Evolutionary conservation across 2,329 filamentous ascomycete genomes (phyloP).

Genomic region (Fusarium pseudograminearum): DNA sequence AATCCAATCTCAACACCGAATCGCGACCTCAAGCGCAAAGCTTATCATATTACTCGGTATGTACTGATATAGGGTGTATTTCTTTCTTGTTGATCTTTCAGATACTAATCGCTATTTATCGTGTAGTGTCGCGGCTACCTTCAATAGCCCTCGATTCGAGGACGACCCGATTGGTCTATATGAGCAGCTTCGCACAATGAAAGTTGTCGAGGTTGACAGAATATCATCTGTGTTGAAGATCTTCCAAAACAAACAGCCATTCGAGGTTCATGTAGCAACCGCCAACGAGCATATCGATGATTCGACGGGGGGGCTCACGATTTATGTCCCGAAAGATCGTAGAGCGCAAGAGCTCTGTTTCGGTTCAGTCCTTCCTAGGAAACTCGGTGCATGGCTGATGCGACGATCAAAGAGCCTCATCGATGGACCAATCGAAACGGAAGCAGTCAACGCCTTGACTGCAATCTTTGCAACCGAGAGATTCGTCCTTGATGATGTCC

Average conservation of each 20-base stretch:
- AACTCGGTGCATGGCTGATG: conserved; percentile 33
- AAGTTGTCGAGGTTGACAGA: conserved; percentile 20
- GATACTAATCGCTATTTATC: background rate
- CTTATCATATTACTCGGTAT: conserved; percentile 32
- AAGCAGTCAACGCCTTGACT: too few relatives aligned
- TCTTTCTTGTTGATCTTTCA: background rate
- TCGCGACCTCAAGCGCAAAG: conserved; percentile 14
- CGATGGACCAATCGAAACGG: background rate
- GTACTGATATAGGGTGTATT: background rate
- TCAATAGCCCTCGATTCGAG: conserved; percentile 25
- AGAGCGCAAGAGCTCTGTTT: conserved; percentile 33
- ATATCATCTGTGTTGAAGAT: conserved; percentile 24
- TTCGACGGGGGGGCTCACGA: background rate
- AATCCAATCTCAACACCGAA: too few relatives aligned
- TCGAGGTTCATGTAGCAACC: background rate
- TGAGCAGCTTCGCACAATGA: conserved; percentile 17
- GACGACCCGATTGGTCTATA: background rate
- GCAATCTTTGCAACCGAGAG: conserved; percentile 26
- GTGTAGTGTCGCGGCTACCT: conserved; percentile 25
- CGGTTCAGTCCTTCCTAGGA: conserved; percentile 28
- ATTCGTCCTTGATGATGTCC: conserved; percentile 18
- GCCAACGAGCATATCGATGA: conserved; percentile 37
- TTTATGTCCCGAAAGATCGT: conserved; percentile 23
- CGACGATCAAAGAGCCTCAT: background rate
- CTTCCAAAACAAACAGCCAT: background rate